Evolutionary conservation across 1,284 basidiomycete genomes (phyloP).

Genomic region (Pseudozyma sp.): DNA sequence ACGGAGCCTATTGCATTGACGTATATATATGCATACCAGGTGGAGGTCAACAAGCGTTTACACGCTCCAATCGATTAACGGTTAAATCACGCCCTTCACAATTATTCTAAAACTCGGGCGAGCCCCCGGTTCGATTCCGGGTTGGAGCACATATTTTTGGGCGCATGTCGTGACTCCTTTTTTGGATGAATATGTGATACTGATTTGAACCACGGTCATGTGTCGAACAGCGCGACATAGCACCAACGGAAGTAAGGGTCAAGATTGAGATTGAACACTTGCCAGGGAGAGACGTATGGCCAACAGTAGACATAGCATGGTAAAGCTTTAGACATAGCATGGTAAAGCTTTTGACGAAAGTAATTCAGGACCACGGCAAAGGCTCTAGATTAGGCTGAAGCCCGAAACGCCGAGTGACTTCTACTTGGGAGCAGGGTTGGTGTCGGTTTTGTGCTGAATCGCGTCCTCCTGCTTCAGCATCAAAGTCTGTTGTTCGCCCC

Average conservation of each 20-base stretch:
- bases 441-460: constrained; percentile 34
- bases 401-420: no score
- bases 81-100: constrained; percentile 55
- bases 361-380: no score
- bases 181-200: background rate
- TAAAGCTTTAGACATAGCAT: no score
- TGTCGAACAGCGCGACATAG: no score
- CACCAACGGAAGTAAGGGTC: no score
- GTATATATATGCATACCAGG: constrained; percentile 3
- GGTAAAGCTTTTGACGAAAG: no score
- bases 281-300: no score
- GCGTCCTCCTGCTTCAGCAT: constrained; percentile 37
- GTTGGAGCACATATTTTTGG: constrained; percentile 24
- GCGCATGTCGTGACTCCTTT: constrained; percentile 5
- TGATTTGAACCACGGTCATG: no score
- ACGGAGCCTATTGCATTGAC: no score
- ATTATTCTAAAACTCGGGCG: constrained; percentile 12
- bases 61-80: constrained; percentile 49
- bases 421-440: constrained; percentile 10
- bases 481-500: constrained; percentile 37
- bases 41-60: background rate
- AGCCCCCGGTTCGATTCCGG: constrained; percentile 53
- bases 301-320: no score
- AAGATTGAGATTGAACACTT: no score
- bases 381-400: no score